Percentiles rank a stretch among this genome's conserved stretches.
These are phyloP conservation scores for Calonectria hawksworthii DNA, from an alignment of 2,329 filamentous ascomycete species.

Conservation along the genomic window DNA sequence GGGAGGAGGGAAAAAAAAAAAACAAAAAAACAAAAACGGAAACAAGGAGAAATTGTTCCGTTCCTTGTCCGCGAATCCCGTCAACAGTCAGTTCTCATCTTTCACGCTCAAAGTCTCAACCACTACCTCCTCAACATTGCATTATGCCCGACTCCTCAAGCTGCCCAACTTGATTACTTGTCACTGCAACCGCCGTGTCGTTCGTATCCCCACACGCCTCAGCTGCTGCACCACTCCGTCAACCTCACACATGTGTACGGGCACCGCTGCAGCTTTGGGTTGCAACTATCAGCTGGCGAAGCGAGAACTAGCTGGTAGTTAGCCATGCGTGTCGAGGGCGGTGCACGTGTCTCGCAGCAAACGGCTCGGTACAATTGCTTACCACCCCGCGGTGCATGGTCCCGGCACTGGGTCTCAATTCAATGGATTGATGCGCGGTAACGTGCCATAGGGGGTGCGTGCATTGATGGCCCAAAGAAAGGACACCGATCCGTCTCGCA, in stretches of 20 bases:
- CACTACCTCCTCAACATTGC: slow-evolving; percentile 5
- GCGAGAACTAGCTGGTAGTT: slow-evolving; percentile 5
- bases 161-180: slow-evolving; percentile 10
- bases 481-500: slow-evolving; percentile 20
- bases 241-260: slow-evolving; percentile 6
- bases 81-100: slow-evolving; percentile 15
- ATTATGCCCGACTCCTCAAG: neutral
- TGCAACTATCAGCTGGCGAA: slow-evolving; percentile 10
- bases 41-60: neutral
- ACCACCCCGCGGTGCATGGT: slow-evolving; percentile 8
- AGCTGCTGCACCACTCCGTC: slow-evolving; percentile 7
- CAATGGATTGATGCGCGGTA: slow-evolving; percentile 43
- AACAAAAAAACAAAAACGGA: neutral
- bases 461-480: slow-evolving; percentile 28
- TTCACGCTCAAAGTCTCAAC: neutral
- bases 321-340: slow-evolving; percentile 19
- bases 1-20: neutral
- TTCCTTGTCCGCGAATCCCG: neutral
- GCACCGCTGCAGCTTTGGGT: slow-evolving; percentile 16
- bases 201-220: slow-evolving; percentile 10
- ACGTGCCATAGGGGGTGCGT: slow-evolving; percentile 39
- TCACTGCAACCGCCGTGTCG: slow-evolving; percentile 12
- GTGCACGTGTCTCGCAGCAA: slow-evolving; percentile 29
- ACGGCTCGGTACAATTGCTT: slow-evolving; percentile 21
- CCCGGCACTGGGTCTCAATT: slow-evolving; percentile 27